Evolutionary conservation across 805 yeast genomes (phyloP).

Genomic region (Wickerhamomyces tratensis): DNA sequence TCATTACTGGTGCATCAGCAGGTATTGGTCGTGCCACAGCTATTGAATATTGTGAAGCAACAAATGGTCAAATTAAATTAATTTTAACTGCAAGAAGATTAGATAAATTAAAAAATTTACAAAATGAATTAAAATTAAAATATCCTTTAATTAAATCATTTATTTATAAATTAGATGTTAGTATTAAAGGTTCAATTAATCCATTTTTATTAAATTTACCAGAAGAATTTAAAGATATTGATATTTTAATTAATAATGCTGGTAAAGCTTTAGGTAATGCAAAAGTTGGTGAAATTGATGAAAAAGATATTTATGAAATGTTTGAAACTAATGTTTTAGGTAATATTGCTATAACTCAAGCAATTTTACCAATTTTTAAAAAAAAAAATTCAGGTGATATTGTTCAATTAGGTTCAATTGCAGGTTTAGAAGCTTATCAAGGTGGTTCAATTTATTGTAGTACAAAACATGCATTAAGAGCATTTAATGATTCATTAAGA

Average conservation of each 20-base stretch:
- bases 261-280: constrained; percentile 79
- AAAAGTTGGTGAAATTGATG: constrained; percentile 55
- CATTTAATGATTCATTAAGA: constrained; percentile 62
- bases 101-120: constrained; percentile 44
- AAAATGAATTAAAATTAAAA: constrained; percentile 32
- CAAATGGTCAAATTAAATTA: constrained; percentile 53
- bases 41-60: constrained; percentile 66
- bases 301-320: constrained; percentile 64
- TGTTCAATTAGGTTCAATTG: constrained; percentile 67
- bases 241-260: constrained; percentile 63
- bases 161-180: constrained; percentile 46
- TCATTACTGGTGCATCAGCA: constrained; percentile 94
- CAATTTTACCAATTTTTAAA: constrained; percentile 62
- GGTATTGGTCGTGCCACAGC: constrained; percentile 96
- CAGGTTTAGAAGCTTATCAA: constrained; percentile 73
- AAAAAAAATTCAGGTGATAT: constrained; percentile 63
- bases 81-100: constrained; percentile 73
- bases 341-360: constrained; percentile 74
- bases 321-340: constrained; percentile 85
- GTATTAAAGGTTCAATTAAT: constrained; percentile 38
- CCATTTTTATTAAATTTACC: constrained; percentile 48
- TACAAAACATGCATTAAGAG: constrained; percentile 61
- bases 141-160: constrained; percentile 39
- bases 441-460: constrained; percentile 77
- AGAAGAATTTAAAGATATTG: constrained; percentile 50